Conservation (phyloP, 352 stramenopile genomes). For the Pythium chondricola region DNA sequence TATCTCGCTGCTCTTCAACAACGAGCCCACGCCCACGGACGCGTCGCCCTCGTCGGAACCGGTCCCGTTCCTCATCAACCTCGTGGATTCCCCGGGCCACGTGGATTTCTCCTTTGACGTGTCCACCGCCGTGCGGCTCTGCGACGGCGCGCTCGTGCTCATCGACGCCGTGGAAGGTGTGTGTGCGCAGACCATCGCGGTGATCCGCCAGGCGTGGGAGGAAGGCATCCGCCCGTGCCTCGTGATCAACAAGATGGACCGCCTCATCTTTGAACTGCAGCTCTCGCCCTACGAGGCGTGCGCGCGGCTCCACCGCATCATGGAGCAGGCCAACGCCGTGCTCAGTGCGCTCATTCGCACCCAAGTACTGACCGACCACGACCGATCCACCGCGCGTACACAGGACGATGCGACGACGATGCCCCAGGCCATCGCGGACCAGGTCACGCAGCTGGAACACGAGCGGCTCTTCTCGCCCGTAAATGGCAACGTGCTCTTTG, state of each 20-base stretch:
- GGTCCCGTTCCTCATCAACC: conserved; percentile 89
- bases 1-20: conserved; percentile 91
- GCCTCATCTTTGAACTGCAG: conserved; percentile 91
- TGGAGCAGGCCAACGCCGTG: conserved; percentile 87
- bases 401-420: conserved; percentile 15
- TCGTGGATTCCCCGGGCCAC: conserved; percentile 94
- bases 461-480: conserved; percentile 80
- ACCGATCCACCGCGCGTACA: conserved; percentile 22
- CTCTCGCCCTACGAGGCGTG: conserved; percentile 90
- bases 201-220: conserved; percentile 92
- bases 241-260: conserved; percentile 97
- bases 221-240: conserved; percentile 93
- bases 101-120: conserved; percentile 96
- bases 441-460: conserved; percentile 60
- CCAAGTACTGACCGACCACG: conserved; percentile 70
- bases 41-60: conserved; percentile 22
- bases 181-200: conserved; percentile 92
- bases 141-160: conserved; percentile 91
- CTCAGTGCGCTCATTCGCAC: conserved; percentile 79
- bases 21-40: conserved; percentile 29
- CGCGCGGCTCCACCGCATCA: conserved; percentile 87
- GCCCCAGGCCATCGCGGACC: conserved; percentile 41
- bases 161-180: conserved; percentile 96
- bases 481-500: conserved; percentile 92
- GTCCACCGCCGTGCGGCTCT: conserved; percentile 93